phyloP scores from a whole-genome alignment of 176 grass and related monocot species.

The Alopecurus myosuroides region DNA sequence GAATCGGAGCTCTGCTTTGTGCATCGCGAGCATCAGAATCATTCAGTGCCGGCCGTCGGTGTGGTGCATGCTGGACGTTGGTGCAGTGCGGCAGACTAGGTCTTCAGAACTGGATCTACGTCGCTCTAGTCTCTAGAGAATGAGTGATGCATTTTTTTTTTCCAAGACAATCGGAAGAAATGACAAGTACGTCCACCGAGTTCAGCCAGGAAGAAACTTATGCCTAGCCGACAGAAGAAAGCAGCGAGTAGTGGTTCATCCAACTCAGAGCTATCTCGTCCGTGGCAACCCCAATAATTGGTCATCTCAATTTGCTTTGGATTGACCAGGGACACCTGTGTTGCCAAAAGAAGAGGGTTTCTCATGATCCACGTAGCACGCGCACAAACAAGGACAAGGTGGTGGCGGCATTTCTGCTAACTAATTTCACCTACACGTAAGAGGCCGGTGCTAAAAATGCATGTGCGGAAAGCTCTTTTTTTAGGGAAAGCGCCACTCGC shows the following conservation, averaged over 20 bases:
- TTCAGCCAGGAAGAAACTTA: not conserved
- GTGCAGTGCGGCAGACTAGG: no score
- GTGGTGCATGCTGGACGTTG: no score
- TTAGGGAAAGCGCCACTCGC: not conserved
- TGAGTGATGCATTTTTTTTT: not conserved
- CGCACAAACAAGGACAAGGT: not conserved
- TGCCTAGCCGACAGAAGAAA: not conserved
- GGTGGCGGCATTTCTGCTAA: not conserved
- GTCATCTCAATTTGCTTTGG: not conserved
- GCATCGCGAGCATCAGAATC: not conserved
- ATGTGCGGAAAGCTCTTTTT: not conserved
- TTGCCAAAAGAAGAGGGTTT: not conserved
- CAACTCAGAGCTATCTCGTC: not conserved
- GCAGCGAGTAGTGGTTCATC: not conserved
- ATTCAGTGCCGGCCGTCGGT: not conserved
- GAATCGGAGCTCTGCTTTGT: no score
- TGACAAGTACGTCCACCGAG: not conserved
- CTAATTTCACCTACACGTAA: not conserved
- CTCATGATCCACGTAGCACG: slow-evolving; percentile 7
- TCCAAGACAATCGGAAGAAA: not conserved
- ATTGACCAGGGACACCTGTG: not conserved
- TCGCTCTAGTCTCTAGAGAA: not conserved
- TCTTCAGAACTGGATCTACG: not conserved
- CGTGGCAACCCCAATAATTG: not conserved
- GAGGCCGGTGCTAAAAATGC: not conserved